Evolutionary conservation across 805 yeast species (phyloP).

Genomic region (Pichia nakasei): DNA sequence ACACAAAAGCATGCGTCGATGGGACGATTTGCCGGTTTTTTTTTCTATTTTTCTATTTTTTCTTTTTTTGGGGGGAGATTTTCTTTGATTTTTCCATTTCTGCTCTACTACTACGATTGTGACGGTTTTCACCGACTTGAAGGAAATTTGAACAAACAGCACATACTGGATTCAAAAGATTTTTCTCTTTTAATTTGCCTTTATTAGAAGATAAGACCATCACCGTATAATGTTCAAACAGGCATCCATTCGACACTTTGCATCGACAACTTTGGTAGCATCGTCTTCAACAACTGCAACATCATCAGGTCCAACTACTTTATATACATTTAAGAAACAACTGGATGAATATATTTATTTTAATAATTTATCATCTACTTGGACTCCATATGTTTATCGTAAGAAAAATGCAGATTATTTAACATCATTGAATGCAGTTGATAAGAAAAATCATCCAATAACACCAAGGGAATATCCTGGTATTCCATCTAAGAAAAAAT

Average conservation of each 20-base stretch:
- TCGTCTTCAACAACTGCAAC: neutral
- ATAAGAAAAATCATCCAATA: slow-evolving; percentile 22
- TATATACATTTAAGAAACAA: slow-evolving; percentile 20
- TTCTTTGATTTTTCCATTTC: too few species aligned
- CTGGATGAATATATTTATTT: slow-evolving; percentile 24
- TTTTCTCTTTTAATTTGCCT: too few species aligned
- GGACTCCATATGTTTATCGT: slow-evolving; percentile 20
- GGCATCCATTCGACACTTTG: neutral
- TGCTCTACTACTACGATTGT: too few species aligned
- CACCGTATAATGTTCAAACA: neutral
- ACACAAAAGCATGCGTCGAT: too few species aligned
- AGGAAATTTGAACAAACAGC: too few species aligned
- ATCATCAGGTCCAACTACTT: slow-evolving; percentile 1
- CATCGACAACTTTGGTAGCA: neutral
- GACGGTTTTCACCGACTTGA: too few species aligned
- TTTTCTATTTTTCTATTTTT: too few species aligned
- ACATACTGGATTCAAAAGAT: too few species aligned
- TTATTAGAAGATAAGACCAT: too few species aligned
- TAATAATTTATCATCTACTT: slow-evolving; percentile 16
- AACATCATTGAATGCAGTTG: slow-evolving; percentile 16
- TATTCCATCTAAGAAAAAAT: slow-evolving; percentile 20
- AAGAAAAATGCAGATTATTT: slow-evolving; percentile 16
- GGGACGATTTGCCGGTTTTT: too few species aligned
- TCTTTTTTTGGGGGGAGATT: too few species aligned
- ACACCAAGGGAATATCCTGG: slow-evolving; percentile 18